Evolutionary conservation across 2,329 filamentous ascomycete genomes (phyloP).

Genomic region (Arachnomyces sp.): DNA sequence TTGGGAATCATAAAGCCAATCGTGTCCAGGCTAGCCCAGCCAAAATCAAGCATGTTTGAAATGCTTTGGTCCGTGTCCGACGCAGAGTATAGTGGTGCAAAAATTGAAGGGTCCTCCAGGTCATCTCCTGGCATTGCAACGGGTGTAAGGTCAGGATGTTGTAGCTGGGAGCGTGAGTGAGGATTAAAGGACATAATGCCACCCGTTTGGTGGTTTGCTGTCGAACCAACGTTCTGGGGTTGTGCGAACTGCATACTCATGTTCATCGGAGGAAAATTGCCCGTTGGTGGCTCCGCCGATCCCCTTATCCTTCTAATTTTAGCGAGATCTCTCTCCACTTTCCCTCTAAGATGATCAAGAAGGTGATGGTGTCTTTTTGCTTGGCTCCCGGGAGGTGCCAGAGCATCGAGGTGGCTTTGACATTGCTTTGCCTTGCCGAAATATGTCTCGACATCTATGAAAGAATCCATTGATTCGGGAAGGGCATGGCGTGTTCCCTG

Average conservation of each 20-base stretch:
- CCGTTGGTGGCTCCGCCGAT: background rate
- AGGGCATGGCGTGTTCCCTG: conserved; percentile 12
- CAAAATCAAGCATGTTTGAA: conserved; percentile 14
- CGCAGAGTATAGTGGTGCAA: background rate
- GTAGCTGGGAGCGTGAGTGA: conserved; percentile 1
- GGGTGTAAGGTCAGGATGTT: background rate
- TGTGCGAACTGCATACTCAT: too few species aligned
- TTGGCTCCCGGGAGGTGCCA: conserved; percentile 15
- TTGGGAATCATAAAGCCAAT: conserved; percentile 5
- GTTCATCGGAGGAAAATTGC: too few species aligned
- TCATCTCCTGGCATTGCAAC: background rate
- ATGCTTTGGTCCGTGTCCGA: conserved; percentile 10
- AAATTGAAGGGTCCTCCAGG: conserved; percentile 6
- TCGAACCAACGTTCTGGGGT: too few species aligned
- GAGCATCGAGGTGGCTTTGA: conserved; percentile 10
- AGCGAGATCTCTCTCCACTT: conserved; percentile 10
- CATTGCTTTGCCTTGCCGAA: conserved; percentile 14
- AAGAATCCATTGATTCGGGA: conserved; percentile 2
- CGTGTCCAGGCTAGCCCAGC: conserved; percentile 16
- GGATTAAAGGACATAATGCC: too few species aligned
- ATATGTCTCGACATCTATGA: conserved; percentile 9
- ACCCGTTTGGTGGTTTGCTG: background rate
- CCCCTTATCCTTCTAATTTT: conserved; percentile 1
- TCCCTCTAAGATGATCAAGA: conserved; percentile 9
- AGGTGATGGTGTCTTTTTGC: conserved; percentile 13